Percentiles rank a stretch among this genome's conserved stretches.
Conservation (phyloP, 345 rosid genomes). For the Ceriops zippeliana region DNA sequence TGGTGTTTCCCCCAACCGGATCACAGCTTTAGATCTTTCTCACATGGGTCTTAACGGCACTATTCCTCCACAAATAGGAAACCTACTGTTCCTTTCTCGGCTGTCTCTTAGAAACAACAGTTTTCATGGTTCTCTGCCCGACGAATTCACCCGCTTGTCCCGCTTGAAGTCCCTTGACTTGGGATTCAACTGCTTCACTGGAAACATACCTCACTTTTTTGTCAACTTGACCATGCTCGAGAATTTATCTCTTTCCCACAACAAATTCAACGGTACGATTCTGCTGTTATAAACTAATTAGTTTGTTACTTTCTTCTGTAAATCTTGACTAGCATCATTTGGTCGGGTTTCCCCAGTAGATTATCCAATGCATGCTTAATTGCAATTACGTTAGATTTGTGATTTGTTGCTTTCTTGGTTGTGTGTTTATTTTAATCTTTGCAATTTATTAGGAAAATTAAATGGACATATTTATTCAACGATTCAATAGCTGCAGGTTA, state of each 20-base stretch:
- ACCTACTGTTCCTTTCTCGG: slow-evolving; percentile 12
- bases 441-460: too few relatives aligned
- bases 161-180: not conserved
- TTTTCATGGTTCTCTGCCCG: slow-evolving; percentile 13
- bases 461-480: too few relatives aligned
- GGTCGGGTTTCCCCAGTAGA: too few relatives aligned
- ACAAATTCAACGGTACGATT: slow-evolving; percentile 12
- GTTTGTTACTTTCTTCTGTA: too few relatives aligned
- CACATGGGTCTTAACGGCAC: slow-evolving; percentile 11
- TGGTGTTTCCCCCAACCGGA: slow-evolving; percentile 1
- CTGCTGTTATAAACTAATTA: too few relatives aligned
- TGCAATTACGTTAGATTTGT: too few relatives aligned
- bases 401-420: too few relatives aligned
- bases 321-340: too few relatives aligned
- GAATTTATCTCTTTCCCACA: slow-evolving; percentile 5
- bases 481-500: too few relatives aligned
- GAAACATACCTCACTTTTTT: slow-evolving; percentile 7
- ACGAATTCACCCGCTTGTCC: not conserved
- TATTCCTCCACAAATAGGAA: slow-evolving; percentile 13
- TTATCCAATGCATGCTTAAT: too few relatives aligned
- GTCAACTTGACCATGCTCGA: slow-evolving; percentile 13
- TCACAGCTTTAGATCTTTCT: slow-evolving; percentile 11
- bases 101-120: slow-evolving; percentile 1
- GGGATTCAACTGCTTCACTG: not conserved
- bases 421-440: too few relatives aligned